Conservation (phyloP, 2,329 filamentous ascomycete species). For the Fusarium setosum region DNA sequence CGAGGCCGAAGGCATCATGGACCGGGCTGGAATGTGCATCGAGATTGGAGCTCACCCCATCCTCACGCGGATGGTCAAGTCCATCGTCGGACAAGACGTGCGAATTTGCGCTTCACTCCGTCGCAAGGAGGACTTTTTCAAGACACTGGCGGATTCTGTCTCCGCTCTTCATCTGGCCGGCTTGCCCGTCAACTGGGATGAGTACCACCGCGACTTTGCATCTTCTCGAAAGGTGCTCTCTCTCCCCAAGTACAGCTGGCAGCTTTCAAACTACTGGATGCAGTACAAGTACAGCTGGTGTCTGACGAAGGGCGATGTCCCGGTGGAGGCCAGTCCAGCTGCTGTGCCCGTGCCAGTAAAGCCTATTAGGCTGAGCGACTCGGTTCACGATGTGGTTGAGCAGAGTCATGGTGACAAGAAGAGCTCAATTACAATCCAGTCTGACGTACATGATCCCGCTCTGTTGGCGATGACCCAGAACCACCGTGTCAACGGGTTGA, state of each 20-base stretch:
- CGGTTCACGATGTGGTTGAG: too few relatives aligned
- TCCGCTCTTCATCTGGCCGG: slow-evolving; percentile 1
- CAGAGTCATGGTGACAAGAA: too few relatives aligned
- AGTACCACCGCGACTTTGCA: slow-evolving; percentile 67
- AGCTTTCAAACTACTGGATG: slow-evolving; percentile 77
- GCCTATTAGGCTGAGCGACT: too few relatives aligned
- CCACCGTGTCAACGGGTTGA: slow-evolving; percentile 78
- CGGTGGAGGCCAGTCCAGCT: too few relatives aligned
- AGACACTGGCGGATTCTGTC: background rate
- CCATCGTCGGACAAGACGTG: background rate
- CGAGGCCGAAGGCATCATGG: background rate
- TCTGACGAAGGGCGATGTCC: slow-evolving; percentile 70
- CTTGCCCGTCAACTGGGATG: slow-evolving; percentile 49
- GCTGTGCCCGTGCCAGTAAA: too few relatives aligned
- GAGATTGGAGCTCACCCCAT: slow-evolving; percentile 5
- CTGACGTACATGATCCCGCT: too few relatives aligned
- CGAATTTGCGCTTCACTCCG: background rate
- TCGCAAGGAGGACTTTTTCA: background rate
- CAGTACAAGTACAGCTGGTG: slow-evolving; percentile 75
- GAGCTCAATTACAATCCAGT: too few relatives aligned
- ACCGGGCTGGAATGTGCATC: background rate
- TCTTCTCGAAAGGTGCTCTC: slow-evolving; percentile 61
- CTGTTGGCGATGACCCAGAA: slow-evolving; percentile 54
- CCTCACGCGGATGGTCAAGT: background rate
- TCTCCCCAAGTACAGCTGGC: slow-evolving; percentile 76